Evolutionary conservation across 2,329 filamentous ascomycete genomes (phyloP).

Genomic region (Exophiala alcalophila): DNA sequence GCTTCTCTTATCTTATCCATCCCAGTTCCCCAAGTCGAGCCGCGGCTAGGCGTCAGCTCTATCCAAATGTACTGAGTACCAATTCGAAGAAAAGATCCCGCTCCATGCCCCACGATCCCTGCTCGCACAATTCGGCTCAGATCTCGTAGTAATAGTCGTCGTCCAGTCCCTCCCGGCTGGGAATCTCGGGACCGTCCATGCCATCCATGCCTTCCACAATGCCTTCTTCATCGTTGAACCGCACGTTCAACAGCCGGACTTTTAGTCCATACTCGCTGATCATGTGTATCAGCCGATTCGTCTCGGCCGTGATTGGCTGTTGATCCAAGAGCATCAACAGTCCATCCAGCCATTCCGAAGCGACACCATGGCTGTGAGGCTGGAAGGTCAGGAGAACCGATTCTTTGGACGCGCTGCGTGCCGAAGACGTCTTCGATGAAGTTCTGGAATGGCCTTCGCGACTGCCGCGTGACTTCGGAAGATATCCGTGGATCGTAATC

Average conservation of each 20-base stretch:
- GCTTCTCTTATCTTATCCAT: neutral
- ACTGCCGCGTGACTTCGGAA: constrained; percentile 34
- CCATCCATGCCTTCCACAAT: constrained; percentile 56
- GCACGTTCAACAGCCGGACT: constrained; percentile 85
- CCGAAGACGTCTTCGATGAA: constrained; percentile 31
- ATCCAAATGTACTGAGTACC: constrained; percentile 17
- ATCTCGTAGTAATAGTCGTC: constrained; percentile 88
- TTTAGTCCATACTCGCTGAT: constrained; percentile 89
- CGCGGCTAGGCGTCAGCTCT: too few relatives aligned
- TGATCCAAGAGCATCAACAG: constrained; percentile 93
- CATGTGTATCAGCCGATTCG: constrained; percentile 80
- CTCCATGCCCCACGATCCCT: neutral
- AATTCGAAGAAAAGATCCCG: constrained; percentile 1
- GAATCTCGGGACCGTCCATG: constrained; percentile 63
- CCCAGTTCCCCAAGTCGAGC: neutral
- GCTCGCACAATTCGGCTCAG: constrained; percentile 15
- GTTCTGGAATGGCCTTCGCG: constrained; percentile 35
- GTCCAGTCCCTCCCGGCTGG: constrained; percentile 78
- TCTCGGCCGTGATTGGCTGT: constrained; percentile 94
- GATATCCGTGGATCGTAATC: constrained; percentile 83
- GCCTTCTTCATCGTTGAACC: constrained; percentile 74
- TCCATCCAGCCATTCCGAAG: constrained; percentile 95
- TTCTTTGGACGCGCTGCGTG: constrained; percentile 53
- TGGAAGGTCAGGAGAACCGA: constrained; percentile 76
- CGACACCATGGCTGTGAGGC: constrained; percentile 74